Base-by-base conservation (phyloP, 225 moss, liverwort and hornwort genomes). In the Pseudisothecium myosuroides region DNA sequence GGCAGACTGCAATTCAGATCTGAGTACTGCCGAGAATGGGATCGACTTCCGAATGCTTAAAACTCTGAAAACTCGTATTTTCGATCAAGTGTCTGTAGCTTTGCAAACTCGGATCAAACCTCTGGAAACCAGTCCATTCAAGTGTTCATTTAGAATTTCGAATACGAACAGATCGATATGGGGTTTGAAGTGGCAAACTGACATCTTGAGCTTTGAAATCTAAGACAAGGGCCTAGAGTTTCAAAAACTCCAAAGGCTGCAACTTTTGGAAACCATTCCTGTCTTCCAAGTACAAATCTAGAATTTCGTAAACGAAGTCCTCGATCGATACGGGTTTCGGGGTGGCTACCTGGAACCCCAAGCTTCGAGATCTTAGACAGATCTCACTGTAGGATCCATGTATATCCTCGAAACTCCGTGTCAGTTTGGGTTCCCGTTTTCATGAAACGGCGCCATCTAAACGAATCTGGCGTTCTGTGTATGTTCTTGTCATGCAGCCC, bases 401-500 rank as follows among this genome's bases (percentile, higher is more conserved):
- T 6, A 24, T 7, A 55, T 77, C 6, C 0, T 37, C 55, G 56
- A 56, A 56, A 27, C 4, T 27, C 28, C 4, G 5, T 39, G 4
- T 17, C 39, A 58, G 56, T 56, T 59, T 59, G 3, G 7, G 3
- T 59, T 80, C 19, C 8, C 8, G 12, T 41, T 29, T 19, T 41
- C 41, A 12, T 17, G 34, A 49, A 45, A 36, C 11, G 47, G 9
- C 63, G 45, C 32, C 21, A 56, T 63, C 24, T 62, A 17, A 82
- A 10, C 24, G 63, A 34, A 82, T 27, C 43, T 80, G 7, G 28
- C 39, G 2, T 31, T 43, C 2, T 31, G n/a, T 24, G 23, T 11
- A 12, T 39, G 87, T 29, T 39, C 21, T 55, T 55, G 17, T 19
- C 13, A 67, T 55, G 90, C 91, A 96, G 94, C 95, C 95, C 1